These are phyloP conservation scores for Scedosporium boydii DNA, from an alignment of 2,329 filamentous ascomycete species.

Conservation along the genomic window DNA sequence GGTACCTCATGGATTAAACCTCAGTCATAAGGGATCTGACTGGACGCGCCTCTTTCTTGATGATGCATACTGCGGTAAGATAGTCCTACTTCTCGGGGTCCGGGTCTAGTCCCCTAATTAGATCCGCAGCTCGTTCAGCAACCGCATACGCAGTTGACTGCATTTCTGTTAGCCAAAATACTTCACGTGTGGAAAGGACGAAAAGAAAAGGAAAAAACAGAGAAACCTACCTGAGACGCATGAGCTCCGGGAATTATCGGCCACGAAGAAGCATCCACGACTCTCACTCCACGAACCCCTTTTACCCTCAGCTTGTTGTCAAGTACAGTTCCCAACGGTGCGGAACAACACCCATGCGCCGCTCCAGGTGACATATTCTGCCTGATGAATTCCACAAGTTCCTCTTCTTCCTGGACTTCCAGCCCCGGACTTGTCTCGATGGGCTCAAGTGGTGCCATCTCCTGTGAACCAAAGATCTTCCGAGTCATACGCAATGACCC, in stretches of 20 bases:
- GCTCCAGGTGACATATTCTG: conserved; percentile 10
- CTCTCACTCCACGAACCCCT: neutral
- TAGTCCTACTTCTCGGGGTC: too few species aligned
- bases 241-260: neutral
- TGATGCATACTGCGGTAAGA: too few species aligned
- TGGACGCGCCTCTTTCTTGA: too few species aligned
- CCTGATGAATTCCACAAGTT: conserved; percentile 16
- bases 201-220: neutral
- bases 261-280: neutral
- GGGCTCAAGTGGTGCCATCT: conserved; percentile 20
- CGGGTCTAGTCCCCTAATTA: neutral
- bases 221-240: neutral
- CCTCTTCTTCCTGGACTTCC: conserved; percentile 20
- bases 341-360: neutral
- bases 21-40: too few species aligned
- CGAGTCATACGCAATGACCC: conserved; percentile 26
- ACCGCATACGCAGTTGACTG: neutral
- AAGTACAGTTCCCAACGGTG: neutral
- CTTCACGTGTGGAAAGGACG: too few species aligned
- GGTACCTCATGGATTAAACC: too few species aligned
- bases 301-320: neutral
- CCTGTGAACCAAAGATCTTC: conserved; percentile 24
- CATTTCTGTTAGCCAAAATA: neutral
- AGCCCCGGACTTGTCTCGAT: conserved; percentile 21
- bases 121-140: neutral